Evolutionary conservation across 441 rosid genomes (phyloP).

Genomic region (Melastoma candidum): DNA sequence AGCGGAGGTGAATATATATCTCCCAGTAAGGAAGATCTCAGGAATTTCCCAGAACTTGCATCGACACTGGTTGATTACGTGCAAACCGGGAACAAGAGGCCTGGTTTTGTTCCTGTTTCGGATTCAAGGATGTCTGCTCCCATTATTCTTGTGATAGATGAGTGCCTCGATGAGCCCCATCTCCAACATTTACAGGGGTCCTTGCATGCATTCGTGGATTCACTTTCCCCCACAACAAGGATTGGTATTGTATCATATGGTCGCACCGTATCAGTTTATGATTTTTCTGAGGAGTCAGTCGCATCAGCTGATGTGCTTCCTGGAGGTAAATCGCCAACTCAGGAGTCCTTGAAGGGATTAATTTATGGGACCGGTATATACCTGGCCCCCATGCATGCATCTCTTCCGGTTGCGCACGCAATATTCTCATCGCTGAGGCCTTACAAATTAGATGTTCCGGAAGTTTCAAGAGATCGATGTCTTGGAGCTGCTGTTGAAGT

Average conservation of each 20-base stretch:
- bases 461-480: constrained; percentile 88
- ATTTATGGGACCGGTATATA: constrained; percentile 86
- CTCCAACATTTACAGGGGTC: constrained; percentile 94
- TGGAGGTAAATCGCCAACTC: constrained; percentile 68
- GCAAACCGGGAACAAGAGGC: constrained; percentile 74
- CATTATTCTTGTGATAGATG: constrained; percentile 78
- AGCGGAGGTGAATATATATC: constrained; percentile 89
- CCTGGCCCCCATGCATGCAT: constrained; percentile 93
- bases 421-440: constrained; percentile 89
- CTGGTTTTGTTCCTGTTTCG: constrained; percentile 80
- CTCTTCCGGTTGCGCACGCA: constrained; percentile 80
- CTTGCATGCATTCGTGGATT: constrained; percentile 87
- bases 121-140: constrained; percentile 87
- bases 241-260: constrained; percentile 82
- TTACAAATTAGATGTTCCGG: constrained; percentile 55
- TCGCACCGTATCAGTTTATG: constrained; percentile 77
- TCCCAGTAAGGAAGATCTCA: constrained; percentile 61
- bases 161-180: constrained; percentile 92
- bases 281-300: constrained; percentile 83
- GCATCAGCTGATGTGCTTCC: constrained; percentile 98
- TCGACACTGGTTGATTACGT: constrained; percentile 79
- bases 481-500: constrained; percentile 86
- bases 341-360: constrained; percentile 74
- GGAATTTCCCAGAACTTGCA: constrained; percentile 60
- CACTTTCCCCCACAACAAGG: constrained; percentile 65